Conservation (phyloP, 2,329 filamentous ascomycete species). For the Trichoderma oligosporum region DNA sequence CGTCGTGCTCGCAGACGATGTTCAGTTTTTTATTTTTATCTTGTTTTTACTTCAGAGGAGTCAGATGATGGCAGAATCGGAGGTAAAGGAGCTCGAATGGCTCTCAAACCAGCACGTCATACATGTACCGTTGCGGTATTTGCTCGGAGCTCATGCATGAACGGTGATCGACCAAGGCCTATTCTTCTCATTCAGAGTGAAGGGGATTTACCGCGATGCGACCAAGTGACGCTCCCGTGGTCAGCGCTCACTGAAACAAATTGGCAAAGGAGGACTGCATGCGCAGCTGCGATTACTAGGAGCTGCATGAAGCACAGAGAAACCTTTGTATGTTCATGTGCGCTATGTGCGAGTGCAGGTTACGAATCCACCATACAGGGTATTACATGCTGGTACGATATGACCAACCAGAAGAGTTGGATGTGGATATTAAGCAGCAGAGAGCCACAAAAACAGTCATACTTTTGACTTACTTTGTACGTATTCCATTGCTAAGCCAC, state of each 20-base stretch:
- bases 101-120: constrained; percentile 8
- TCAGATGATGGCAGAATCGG: constrained; percentile 19
- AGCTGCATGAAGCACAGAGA: not conserved
- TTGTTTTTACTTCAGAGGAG: not conserved
- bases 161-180: not conserved
- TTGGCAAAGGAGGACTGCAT: not conserved
- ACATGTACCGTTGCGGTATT: not conserved
- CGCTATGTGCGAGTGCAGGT: not conserved
- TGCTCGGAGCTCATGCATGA: not conserved
- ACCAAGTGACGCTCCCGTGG: not conserved
- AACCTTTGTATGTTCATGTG: not conserved
- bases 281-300: too few relatives aligned
- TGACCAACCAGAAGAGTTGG: constrained; percentile 1
- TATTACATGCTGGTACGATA: not conserved
- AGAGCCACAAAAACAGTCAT: constrained; percentile 6
- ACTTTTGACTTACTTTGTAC: too few relatives aligned
- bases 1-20: not conserved
- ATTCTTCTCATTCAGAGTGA: not conserved
- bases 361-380: constrained; percentile 2
- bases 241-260: not conserved
- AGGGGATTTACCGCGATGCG: not conserved
- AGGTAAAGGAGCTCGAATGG: not conserved
- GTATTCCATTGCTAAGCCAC: constrained; percentile 8
- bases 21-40: too few relatives aligned
- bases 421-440: constrained; percentile 9